Base-by-base conservation (phyloP, 805 yeast genomes). In the Hanseniaspora hatyaiensis region DNA sequence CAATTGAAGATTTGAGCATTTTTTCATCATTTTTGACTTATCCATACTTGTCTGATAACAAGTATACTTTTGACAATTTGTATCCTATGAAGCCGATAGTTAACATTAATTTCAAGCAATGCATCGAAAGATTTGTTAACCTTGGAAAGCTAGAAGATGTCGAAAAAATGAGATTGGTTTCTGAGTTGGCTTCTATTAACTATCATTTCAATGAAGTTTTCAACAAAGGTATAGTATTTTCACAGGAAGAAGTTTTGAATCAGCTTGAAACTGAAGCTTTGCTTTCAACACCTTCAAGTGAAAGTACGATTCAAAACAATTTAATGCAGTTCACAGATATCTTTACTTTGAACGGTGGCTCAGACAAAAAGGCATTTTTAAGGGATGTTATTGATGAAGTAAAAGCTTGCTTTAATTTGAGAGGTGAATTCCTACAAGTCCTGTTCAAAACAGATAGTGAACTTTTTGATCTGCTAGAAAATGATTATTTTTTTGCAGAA, bases 121-220 rank as follows among this genome's bases (percentile, higher is more conserved):
- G 40, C 29, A 45, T 45, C 11, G 49, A 45, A 37, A 45, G 24
- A 9, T 45, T 45, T 31, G 33, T 37, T 9, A 26, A 26, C 13
- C 9, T 45, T 15, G 29, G 33, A n/a, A 24, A 16, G 3, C 24
- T 45, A 33, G n/a, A 6, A 3, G 24, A 16, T 18, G 3, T 23
- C 9, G 42, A 23, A 3, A 45, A 37, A 16, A 45, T 45, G 49
- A 15, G 37, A 19, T 29, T 37, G 20, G 11, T 45, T 3, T 30
- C 38, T 12, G 49, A 45, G 22, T 19, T 37, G 13, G 49, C 49
- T 1, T 45, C 49, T 2, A 45, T 45, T 3, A 45, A 45, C 13
- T 45, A 30, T 16, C 49, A 45, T 31, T 45, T 45, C 8, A 45
- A 45, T 45, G 42, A 45, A n/a, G 49, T 37, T 4, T 45, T 45